phyloP scores from a whole-genome alignment of 2,329 filamentous ascomycete species.

The Colletotrichum simmondsii region DNA sequence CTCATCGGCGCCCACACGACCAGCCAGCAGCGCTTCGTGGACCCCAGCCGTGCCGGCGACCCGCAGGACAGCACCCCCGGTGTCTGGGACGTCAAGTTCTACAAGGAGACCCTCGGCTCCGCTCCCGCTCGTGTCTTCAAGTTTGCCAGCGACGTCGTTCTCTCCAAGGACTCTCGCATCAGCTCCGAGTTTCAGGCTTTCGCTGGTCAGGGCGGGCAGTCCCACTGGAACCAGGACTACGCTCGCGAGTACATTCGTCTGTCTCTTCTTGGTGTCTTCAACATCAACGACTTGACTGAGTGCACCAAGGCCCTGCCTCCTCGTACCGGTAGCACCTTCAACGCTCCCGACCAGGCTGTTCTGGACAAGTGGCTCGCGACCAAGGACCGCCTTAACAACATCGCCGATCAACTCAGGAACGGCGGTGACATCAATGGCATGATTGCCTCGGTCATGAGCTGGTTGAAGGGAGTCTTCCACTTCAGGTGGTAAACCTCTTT shows the following conservation, averaged over 20 bases:
- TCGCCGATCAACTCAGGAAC: constrained; percentile 46
- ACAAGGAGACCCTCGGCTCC: constrained; percentile 50
- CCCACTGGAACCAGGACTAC: constrained; percentile 59
- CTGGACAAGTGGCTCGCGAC: constrained; percentile 40
- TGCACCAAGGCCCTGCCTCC: constrained; percentile 63
- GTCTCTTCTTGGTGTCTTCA: constrained; percentile 64
- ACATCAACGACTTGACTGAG: constrained; percentile 65
- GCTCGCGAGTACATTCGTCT: constrained; percentile 64
- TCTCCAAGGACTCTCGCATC: constrained; percentile 50
- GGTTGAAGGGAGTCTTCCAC: constrained; percentile 22
- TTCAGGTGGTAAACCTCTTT: not conserved
- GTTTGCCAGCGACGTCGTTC: constrained; percentile 54
- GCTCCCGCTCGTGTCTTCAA: constrained; percentile 50
- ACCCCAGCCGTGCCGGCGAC: constrained; percentile 50
- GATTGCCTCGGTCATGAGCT: constrained; percentile 11
- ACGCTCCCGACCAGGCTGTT: constrained; percentile 22
- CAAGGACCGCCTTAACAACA: constrained; percentile 48
- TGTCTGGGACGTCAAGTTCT: constrained; percentile 64
- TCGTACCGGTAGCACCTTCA: constrained; percentile 36
- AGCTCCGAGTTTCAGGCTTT: constrained; percentile 51
- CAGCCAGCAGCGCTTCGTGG: constrained; percentile 58
- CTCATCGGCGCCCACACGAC: constrained; percentile 66
- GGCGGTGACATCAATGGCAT: constrained; percentile 19
- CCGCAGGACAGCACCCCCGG: constrained; percentile 63
- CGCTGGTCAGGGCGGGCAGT: constrained; percentile 45